Percentiles rank a stretch among this genome's conserved stretches.
Evolutionary conservation across 352 stramenopile species (phyloP).

Genomic region (Globisporangium lucens): DNA sequence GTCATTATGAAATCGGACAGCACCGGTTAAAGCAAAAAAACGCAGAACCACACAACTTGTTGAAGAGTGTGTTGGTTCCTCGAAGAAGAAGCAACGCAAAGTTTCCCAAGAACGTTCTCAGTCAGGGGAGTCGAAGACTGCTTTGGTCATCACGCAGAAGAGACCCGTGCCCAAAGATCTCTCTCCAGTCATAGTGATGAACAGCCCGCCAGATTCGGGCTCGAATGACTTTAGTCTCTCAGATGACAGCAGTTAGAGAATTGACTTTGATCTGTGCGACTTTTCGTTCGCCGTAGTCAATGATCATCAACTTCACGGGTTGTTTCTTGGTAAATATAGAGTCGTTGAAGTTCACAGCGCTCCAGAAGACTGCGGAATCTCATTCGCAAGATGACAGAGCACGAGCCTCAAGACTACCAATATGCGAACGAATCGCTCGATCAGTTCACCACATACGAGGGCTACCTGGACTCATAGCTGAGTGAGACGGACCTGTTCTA

Average conservation of each 20-base stretch:
- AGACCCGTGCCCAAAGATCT: background rate
- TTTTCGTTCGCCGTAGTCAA: background rate
- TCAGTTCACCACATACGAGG: constrained; percentile 92
- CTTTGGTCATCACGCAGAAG: background rate
- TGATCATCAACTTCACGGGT: background rate
- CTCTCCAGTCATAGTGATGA: background rate
- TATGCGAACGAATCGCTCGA: constrained; percentile 84
- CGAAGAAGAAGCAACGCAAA: constrained; percentile 13
- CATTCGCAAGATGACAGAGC: constrained; percentile 34
- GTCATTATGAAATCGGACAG: background rate
- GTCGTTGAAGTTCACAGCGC: background rate
- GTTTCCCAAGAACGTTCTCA: background rate
- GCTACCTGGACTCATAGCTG: constrained; percentile 93
- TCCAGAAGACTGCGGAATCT: background rate
- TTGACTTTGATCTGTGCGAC: background rate
- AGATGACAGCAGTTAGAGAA: constrained; percentile 15
- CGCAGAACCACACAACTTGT: background rate
- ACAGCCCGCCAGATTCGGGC: constrained; percentile 3
- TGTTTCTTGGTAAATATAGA: constrained; percentile 10
- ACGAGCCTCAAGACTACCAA: constrained; percentile 60
- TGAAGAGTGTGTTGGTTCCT: background rate
- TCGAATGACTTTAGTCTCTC: constrained; percentile 19
- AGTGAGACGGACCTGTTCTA: constrained; percentile 93
- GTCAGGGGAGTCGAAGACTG: background rate
- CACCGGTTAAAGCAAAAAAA: constrained; percentile 5